phyloP scores from a whole-genome alignment of 2,329 filamentous ascomycete genomes.

The Hymenoscyphus albidus region DNA sequence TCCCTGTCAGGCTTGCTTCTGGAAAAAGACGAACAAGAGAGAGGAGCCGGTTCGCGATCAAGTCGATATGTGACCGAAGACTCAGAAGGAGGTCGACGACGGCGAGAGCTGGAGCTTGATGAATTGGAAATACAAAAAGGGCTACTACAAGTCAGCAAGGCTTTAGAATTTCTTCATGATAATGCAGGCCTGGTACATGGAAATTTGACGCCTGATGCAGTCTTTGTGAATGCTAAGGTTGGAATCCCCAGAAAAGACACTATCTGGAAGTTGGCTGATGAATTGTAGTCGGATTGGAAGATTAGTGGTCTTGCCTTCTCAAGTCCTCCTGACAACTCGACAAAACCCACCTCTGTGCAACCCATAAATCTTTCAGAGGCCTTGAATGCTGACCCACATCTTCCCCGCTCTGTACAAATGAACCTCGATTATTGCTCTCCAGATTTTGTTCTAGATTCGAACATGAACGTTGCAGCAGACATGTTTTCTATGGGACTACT shows the following conservation, averaged over 20 bases:
- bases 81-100: slow-evolving; percentile 65
- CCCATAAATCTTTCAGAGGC: slow-evolving; percentile 80
- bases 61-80: slow-evolving; percentile 82
- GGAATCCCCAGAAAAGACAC: slow-evolving; percentile 27
- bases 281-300: slow-evolving; percentile 85
- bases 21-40: slow-evolving; percentile 87
- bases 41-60: slow-evolving; percentile 63
- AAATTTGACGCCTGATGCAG: slow-evolving; percentile 88
- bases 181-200: slow-evolving; percentile 91
- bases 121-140: slow-evolving; percentile 98
- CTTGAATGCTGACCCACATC: slow-evolving; percentile 76
- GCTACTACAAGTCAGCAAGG: slow-evolving; percentile 86
- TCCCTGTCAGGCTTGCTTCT: slow-evolving; percentile 78
- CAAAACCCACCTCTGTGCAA: slow-evolving; percentile 69
- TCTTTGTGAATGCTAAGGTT: slow-evolving; percentile 91
- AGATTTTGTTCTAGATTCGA: slow-evolving; percentile 90
- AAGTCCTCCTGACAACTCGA: slow-evolving; percentile 72
- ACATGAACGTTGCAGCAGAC: slow-evolving; percentile 78
- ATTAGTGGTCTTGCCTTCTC: slow-evolving; percentile 91
- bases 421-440: slow-evolving; percentile 92
- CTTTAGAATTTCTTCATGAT: slow-evolving; percentile 91
- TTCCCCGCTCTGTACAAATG: slow-evolving; percentile 80
- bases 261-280: slow-evolving; percentile 29
- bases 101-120: slow-evolving; percentile 87
- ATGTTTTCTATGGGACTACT: slow-evolving; percentile 91